phyloP scores from a whole-genome alignment of 371 early-diverging fungal genomes.

The Mortierella sp. region DNA sequence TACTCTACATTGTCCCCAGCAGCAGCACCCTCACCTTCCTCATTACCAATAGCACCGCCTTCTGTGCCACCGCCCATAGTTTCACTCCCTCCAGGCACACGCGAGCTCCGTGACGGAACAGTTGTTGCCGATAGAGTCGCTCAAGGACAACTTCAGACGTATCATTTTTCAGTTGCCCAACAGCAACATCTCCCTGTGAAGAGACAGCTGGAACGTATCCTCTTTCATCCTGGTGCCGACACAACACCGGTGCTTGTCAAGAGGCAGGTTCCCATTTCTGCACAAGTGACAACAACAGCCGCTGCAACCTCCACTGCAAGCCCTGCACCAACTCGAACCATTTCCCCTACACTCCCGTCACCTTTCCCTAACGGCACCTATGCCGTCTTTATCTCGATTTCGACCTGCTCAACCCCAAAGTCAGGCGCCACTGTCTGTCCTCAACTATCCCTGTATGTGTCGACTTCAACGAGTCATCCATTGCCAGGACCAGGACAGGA shows the following conservation, averaged over 20 bases:
- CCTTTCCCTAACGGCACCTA: slow-evolving; percentile 40
- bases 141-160: slow-evolving; percentile 36
- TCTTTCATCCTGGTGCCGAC: slow-evolving; percentile 28
- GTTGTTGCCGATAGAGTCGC: slow-evolving; percentile 39
- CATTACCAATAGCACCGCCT: slow-evolving; percentile 17
- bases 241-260: slow-evolving; percentile 4
- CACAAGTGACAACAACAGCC: background rate
- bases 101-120: slow-evolving; percentile 33
- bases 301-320: slow-evolving; percentile 3
- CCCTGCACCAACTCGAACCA: slow-evolving; percentile 25
- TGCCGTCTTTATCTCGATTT: slow-evolving; percentile 45
- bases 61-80: slow-evolving; percentile 2
- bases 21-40: slow-evolving; percentile 7
- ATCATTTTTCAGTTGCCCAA: slow-evolving; percentile 39
- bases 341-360: slow-evolving; percentile 26
- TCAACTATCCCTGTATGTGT: slow-evolving; percentile 58
- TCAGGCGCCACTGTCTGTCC: slow-evolving; percentile 30
- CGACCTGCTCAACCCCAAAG: slow-evolving; percentile 39
- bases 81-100: slow-evolving; percentile 32
- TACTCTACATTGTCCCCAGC: background rate
- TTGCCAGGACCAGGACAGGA: slow-evolving; percentile 62
- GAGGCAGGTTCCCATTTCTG: slow-evolving; percentile 12
- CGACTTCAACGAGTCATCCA: slow-evolving; percentile 56
- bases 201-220: slow-evolving; percentile 45
- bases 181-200: slow-evolving; percentile 29